Conservation (phyloP, 169 alveolate species). For the Plasmodium fragile region DNA sequence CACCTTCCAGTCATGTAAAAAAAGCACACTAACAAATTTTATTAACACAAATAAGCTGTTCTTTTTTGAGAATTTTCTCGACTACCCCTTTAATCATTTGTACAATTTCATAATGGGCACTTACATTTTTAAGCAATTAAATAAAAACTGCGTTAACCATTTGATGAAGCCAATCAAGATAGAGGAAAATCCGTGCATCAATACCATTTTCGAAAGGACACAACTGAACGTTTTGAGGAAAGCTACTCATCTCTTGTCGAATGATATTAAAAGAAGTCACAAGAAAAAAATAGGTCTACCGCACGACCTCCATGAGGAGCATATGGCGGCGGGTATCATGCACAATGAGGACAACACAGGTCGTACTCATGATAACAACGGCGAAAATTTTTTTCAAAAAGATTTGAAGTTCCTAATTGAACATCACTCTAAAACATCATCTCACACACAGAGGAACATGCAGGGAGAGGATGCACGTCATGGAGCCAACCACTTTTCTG, state of each 20-base stretch:
- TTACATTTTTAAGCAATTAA: constrained; percentile 34
- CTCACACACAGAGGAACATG: constrained; percentile 6
- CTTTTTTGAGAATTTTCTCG: constrained; percentile 50
- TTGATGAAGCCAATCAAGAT: constrained; percentile 64
- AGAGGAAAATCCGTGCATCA: constrained; percentile 33
- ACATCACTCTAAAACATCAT: constrained; percentile 9
- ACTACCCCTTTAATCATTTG: constrained; percentile 56
- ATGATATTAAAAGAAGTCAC: constrained; percentile 32
- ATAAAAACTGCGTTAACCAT: constrained; percentile 36
- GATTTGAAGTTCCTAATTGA: constrained; percentile 20
- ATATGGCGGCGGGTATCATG: background rate
- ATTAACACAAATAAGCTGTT: constrained; percentile 68
- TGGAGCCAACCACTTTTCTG: background rate
- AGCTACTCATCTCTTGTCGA: constrained; percentile 1
- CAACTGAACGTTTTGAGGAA: constrained; percentile 33
- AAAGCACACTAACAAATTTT: constrained; percentile 36
- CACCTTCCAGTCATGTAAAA: constrained; percentile 63
- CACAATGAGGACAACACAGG: background rate
- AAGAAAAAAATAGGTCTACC: constrained; percentile 8
- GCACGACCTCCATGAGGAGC: background rate
- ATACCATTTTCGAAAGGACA: constrained; percentile 52
- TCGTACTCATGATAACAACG: background rate
- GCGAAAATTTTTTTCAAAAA: background rate
- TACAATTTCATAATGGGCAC: constrained; percentile 67
- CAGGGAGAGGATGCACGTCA: background rate